These are phyloP conservation scores for Erysimum cheiri DNA, from an alignment of 441 rosid species.

Conservation along the genomic window DNA sequence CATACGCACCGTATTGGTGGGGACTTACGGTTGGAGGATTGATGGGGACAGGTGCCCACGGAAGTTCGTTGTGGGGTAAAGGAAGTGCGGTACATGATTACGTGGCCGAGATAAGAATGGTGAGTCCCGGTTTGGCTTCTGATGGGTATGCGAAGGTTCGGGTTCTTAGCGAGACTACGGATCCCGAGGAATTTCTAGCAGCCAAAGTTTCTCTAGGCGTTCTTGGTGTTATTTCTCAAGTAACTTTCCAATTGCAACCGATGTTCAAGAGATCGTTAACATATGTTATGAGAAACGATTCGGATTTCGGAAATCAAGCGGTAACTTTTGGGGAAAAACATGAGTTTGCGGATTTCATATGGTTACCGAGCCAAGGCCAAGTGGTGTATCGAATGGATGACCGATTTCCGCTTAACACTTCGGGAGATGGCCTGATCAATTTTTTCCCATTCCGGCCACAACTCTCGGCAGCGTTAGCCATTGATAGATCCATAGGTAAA, in stretches of 20 bases:
- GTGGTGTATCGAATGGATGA: slow-evolving; percentile 69
- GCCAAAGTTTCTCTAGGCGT: slow-evolving; percentile 83
- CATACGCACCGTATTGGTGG: slow-evolving; percentile 92
- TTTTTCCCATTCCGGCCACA: slow-evolving; percentile 66
- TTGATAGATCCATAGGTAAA: slow-evolving; percentile 55
- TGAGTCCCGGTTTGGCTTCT: slow-evolving; percentile 54
- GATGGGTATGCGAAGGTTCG: slow-evolving; percentile 62
- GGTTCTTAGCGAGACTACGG: slow-evolving; percentile 42
- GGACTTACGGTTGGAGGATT: slow-evolving; percentile 83
- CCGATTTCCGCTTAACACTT: slow-evolving; percentile 51
- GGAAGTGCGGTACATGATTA: slow-evolving; percentile 86
- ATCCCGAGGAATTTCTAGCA: slow-evolving; percentile 55
- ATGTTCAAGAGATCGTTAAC: slow-evolving; percentile 73
- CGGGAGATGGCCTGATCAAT: slow-evolving; percentile 66
- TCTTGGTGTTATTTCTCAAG: slow-evolving; percentile 87
- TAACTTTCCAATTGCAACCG: slow-evolving; percentile 65
- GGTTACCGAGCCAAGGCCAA: slow-evolving; percentile 76
- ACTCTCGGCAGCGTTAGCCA: slow-evolving; percentile 44
- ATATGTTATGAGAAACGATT: slow-evolving; percentile 50
- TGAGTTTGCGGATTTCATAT: slow-evolving; percentile 75
- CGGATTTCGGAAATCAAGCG: slow-evolving; percentile 54
- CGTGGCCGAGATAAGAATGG: slow-evolving; percentile 57
- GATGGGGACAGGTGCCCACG: slow-evolving; percentile 82
- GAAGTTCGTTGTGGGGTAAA: slow-evolving; percentile 77
- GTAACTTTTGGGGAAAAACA: slow-evolving; percentile 59